Evolutionary conservation across 192 early-diverging fungal species (phyloP), one percentile per base, ranked within the genome.

Genomic region (Linnemannia schmuckeri): DNA sequence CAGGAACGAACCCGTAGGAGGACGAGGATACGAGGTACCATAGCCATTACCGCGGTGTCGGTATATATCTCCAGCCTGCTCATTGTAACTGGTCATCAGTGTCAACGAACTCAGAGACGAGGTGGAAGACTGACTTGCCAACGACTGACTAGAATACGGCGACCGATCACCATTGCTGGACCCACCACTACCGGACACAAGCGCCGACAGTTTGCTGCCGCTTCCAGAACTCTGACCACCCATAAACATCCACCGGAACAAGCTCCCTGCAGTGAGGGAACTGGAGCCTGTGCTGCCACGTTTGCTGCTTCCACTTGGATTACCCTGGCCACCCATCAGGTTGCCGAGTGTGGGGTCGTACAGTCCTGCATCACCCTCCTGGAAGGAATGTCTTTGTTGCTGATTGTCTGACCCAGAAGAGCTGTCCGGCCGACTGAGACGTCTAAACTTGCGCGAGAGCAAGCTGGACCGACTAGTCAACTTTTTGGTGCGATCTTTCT

Each of bases 181-280:
- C 18, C 70, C 55, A 9, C 54, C 55, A 46, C 17, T 24, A 49
- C 57, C 44, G 9, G 5, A 27, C 44, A 71, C 47, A 69, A 24
- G 35, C 5, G 12, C 35, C 38, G 57, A 41, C 20, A 44, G 20
- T 38, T 70, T 78, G 68, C 6, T 70, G 37, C 37, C 70, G 66
- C 57, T 81, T 22, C 47, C 70, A n/a, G 18, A 47, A 27, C 35
- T 72, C 13, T 80, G 46, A 20, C 73, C 79, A 24, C 83, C 52
- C 38, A 70, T 24, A 41, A 87, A 87, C 85, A 87, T 87, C 85
- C 85, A 87, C 1, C 85, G 73, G 47, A 87, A 78, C 52, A 87
- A 38, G 49, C 85, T 78, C 27, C 85, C 85, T 20, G 85, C 80
- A 3, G 85, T 81, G 41, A 87, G 76, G 7, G 85, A 46, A 2